A percentile compares a stretch with the other conserved stretches of the same genome.
These are phyloP conservation scores for Leccinum variicolor DNA, from an alignment of 768 basidiomycete species.

Conservation along the genomic window DNA sequence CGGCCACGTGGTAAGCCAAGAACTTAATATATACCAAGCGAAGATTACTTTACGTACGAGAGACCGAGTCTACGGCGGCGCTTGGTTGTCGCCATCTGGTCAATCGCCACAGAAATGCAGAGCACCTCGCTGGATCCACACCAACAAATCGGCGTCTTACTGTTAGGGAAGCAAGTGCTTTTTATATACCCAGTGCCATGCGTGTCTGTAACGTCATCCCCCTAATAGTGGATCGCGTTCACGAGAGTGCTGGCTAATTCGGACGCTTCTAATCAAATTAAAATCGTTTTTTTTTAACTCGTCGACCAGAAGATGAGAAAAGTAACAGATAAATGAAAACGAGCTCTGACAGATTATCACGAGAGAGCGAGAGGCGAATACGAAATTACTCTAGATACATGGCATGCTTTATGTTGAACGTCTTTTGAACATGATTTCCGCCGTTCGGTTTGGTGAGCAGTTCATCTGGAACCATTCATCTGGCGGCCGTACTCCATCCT, in stretches of 20 bases:
- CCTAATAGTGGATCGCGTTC: neutral
- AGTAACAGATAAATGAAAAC: constrained; percentile 8
- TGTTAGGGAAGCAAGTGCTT: neutral
- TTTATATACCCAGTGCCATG: neutral
- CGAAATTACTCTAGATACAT: constrained; percentile 8
- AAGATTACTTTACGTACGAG: constrained; percentile 1
- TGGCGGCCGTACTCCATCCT: constrained; percentile 34
- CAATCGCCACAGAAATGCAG: constrained; percentile 2
- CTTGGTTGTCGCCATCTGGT: neutral
- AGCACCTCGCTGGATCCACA: constrained; percentile 5
- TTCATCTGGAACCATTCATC: constrained; percentile 35
- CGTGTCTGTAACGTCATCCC: neutral
- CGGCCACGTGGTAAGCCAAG: neutral
- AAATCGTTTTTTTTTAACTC: neutral
- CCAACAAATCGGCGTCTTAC: neutral
- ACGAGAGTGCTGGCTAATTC: constrained; percentile 4
- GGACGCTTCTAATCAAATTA: constrained; percentile 12
- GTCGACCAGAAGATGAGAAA: neutral
- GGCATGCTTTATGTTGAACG: constrained; percentile 13
- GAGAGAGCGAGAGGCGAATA: constrained; percentile 4
- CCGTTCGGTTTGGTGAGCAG: constrained; percentile 34
- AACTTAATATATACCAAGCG: neutral
- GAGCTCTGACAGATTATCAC: constrained; percentile 8
- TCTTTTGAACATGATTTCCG: constrained; percentile 37
- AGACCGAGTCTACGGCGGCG: neutral